phyloP scores from a whole-genome alignment of 208 protist genomes.

The Leptomonas pyrrhocoris region DNA sequence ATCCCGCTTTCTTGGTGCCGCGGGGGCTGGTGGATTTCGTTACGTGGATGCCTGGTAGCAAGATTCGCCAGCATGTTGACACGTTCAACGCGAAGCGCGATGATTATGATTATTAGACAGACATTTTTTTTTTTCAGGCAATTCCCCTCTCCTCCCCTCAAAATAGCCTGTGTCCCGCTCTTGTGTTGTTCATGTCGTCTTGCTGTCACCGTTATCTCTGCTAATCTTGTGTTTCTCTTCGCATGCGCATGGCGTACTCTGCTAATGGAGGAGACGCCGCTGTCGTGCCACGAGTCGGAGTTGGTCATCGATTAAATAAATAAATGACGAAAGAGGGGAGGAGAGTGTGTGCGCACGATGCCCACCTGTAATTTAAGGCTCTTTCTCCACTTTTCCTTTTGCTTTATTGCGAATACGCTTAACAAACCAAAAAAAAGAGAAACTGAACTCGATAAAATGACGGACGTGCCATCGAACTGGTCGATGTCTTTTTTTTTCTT shows the following conservation, averaged over 20 bases:
- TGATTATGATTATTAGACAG: constrained; percentile 74
- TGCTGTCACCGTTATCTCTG: background rate
- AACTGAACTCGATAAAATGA: too few species aligned
- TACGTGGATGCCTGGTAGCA: constrained; percentile 90
- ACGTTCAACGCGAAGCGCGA: constrained; percentile 87
- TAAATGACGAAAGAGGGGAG: too few species aligned
- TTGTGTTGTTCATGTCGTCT: background rate
- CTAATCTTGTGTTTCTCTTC: background rate
- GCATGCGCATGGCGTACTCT: background rate
- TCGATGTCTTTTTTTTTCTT: too few species aligned
- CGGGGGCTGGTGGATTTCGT: constrained; percentile 84
- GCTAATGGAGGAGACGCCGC: too few species aligned
- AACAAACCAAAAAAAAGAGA: too few species aligned
- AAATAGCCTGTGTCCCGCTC: too few species aligned
- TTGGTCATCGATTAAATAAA: too few species aligned
- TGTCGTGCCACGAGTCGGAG: too few species aligned
- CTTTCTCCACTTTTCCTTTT: background rate
- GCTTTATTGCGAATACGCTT: background rate
- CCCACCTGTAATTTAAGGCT: background rate
- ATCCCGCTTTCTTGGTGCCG: constrained; percentile 90
- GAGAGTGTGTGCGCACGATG: too few species aligned
- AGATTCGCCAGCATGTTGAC: constrained; percentile 89
- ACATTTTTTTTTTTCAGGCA: background rate
- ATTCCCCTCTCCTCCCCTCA: too few species aligned
- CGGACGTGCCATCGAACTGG: too few species aligned